Conservation (phyloP, 1,139 yeast genomes). For the Nakaseomyces sp. region DNA sequence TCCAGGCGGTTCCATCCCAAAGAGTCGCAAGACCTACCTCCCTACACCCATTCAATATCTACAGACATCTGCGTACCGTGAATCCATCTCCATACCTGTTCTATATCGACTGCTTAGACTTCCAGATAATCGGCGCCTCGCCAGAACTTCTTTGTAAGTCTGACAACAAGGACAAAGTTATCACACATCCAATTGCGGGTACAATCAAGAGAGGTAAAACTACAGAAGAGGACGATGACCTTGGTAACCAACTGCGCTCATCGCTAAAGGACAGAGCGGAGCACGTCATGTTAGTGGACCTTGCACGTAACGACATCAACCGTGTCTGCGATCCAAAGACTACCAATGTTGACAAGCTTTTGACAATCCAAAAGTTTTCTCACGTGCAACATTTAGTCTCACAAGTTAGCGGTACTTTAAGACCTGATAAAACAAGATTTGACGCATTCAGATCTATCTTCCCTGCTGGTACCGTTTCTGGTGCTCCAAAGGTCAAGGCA, state of each 20-base stretch:
- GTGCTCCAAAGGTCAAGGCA: conserved; percentile 95
- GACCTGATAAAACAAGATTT: conserved; percentile 77
- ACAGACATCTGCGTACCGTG: conserved; percentile 86
- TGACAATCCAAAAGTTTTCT: conserved; percentile 88
- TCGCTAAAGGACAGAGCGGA: conserved; percentile 92
- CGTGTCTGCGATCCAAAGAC: conserved; percentile 84
- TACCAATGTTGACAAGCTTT: conserved; percentile 76
- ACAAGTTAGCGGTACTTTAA: conserved; percentile 83
- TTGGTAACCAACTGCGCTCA: conserved; percentile 66
- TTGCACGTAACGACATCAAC: conserved; percentile 92
- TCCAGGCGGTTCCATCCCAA: conserved; percentile 97
- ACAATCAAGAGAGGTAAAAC: conserved; percentile 87
- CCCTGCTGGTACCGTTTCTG: conserved; percentile 98
- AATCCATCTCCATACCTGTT: conserved; percentile 96
- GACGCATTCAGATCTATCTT: conserved; percentile 95
- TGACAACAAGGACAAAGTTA: conserved; percentile 59
- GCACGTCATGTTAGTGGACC: conserved; percentile 95
- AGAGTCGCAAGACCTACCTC: conserved; percentile 92
- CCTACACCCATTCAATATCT: conserved; percentile 91
- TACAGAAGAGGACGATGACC: conserved; percentile 77
- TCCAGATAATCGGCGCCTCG: conserved; percentile 94
- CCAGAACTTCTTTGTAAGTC: conserved; percentile 87
- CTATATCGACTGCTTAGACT: conserved; percentile 82
- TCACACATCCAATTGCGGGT: conserved; percentile 97
- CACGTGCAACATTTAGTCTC: conserved; percentile 96